Base-by-base conservation (phyloP, 148 eudicot species). In the Silene conica region DNA sequence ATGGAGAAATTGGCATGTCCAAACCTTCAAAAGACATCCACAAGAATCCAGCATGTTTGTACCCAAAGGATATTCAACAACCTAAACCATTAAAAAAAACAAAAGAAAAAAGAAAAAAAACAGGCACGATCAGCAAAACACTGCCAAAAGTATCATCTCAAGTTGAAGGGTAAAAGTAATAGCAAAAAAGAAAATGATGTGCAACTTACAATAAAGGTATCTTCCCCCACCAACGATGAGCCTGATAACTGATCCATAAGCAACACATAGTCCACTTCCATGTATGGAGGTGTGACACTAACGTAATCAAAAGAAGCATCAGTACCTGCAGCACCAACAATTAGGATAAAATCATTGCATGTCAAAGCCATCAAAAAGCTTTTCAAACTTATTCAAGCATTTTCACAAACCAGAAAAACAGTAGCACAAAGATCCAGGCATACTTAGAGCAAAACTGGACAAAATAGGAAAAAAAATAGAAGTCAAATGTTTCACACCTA, bases 241-340 rank as follows among this genome's bases (percentile, higher is more conserved):
- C 72, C 80, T 72, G 96, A 83, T 78, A 94, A 63, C 81, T 89
- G 97, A 67, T 81, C 79, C 98, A 94, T 91, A 63, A 94, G 83
- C 58, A 88, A 66, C 7, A 76, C 90, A 80, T 94, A 94, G 78
- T 94, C 96, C 72, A 94, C 97, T 81, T 85, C 71, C 82, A 77
- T 80, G 74, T 94, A 93, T 73, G 97, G 98, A 65, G 98, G 98
- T 67, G 98, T 93, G 75, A 91, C 92, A 80, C 98, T 93, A 73
- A 93, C 83, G 72, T 89, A 94, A 83, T 91, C 96, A 81, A 91
- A 91, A 6, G 79, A 77, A 66, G 82, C 86, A 26, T 80, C 83
- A 83, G 84, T 81, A 71, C 92, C 98, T 90, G 69, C 82, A 87
- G 31, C 25, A 88, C 75, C 48, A 31, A 67, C 46, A 18, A 63